Evolutionary conservation across 805 yeast genomes (phyloP).

Genomic region (Citeromyces matritensis): DNA sequence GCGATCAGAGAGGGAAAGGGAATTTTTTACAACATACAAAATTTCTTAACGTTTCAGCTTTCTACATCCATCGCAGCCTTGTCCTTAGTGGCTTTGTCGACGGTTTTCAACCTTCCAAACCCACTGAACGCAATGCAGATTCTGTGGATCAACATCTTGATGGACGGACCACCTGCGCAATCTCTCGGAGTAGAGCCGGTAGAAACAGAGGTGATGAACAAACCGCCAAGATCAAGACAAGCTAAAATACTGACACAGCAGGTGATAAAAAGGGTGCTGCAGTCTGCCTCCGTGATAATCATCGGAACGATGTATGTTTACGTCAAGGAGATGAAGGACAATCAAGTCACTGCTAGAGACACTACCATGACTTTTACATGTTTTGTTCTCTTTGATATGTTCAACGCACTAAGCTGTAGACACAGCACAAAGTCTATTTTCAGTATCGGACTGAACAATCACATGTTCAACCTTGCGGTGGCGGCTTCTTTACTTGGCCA

Average conservation of each 20-base stretch:
- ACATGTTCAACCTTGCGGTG: slow-evolving; percentile 90
- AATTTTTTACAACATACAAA: slow-evolving; percentile 89
- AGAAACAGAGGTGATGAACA: slow-evolving; percentile 87
- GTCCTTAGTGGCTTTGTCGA: slow-evolving; percentile 75
- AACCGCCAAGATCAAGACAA: slow-evolving; percentile 85
- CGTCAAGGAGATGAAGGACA: slow-evolving; percentile 73
- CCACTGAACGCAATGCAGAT: slow-evolving; percentile 98
- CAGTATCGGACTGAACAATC: slow-evolving; percentile 67
- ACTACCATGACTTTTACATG: slow-evolving; percentile 99
- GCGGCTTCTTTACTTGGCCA: slow-evolving; percentile 82
- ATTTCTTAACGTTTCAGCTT: slow-evolving; percentile 86
- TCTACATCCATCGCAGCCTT: slow-evolving; percentile 94
- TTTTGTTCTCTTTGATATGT: slow-evolving; percentile 92
- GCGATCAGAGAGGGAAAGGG: slow-evolving; percentile 98
- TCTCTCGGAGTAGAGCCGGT: slow-evolving; percentile 96
- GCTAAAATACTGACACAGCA: slow-evolving; percentile 68
- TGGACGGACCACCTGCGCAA: slow-evolving; percentile 99
- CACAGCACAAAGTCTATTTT: slow-evolving; percentile 75
- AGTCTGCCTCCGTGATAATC: slow-evolving; percentile 66
- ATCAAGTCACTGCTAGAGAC: slow-evolving; percentile 78
- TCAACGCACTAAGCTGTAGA: slow-evolving; percentile 90
- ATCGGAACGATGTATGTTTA: slow-evolving; percentile 82
- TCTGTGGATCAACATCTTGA: slow-evolving; percentile 89
- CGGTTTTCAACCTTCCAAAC: slow-evolving; percentile 77
- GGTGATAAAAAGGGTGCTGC: slow-evolving; percentile 58